Percentiles rank a stretch among this genome's conserved stretches.
phyloP scores from a whole-genome alignment of 2,329 filamentous ascomycete species.

The Phialophora tarda region DNA sequence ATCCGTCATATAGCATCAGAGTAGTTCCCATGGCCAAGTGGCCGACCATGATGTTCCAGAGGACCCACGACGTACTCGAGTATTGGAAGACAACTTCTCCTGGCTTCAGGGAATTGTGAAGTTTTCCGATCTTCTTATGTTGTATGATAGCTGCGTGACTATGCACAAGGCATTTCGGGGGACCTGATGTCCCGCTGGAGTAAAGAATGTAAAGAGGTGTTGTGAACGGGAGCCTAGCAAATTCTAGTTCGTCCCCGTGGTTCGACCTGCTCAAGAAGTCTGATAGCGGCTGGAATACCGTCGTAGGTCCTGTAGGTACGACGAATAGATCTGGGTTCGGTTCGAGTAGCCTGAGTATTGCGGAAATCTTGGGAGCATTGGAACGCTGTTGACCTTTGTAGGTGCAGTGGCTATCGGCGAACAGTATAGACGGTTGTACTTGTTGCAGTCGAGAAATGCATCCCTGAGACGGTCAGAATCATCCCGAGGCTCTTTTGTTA shows the following conservation, averaged over 20 bases:
- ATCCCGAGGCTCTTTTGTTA: neutral
- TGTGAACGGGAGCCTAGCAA: constrained; percentile 68
- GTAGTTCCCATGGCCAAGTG: constrained; percentile 65
- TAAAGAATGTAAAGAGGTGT: constrained; percentile 68
- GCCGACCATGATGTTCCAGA: constrained; percentile 57
- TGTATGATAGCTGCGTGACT: constrained; percentile 53
- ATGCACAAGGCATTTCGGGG: constrained; percentile 83
- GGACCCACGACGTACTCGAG: constrained; percentile 53
- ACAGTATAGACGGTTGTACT: constrained; percentile 48
- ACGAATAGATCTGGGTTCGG: constrained; percentile 20
- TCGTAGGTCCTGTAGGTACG: constrained; percentile 1
- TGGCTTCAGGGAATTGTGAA: constrained; percentile 56
- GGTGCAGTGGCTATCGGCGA: constrained; percentile 48
- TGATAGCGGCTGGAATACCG: constrained; percentile 27
- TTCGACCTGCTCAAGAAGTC: constrained; percentile 43
- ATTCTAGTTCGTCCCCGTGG: constrained; percentile 41
- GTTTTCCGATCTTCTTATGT: constrained; percentile 62
- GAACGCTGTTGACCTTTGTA: constrained; percentile 28
- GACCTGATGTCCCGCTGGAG: constrained; percentile 51
- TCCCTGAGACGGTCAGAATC: neutral
- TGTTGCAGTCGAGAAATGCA: constrained; percentile 40
- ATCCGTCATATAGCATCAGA: constrained; percentile 77
- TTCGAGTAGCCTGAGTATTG: constrained; percentile 13
- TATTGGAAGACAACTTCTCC: constrained; percentile 54
- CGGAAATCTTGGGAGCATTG: constrained; percentile 19